Base-by-base conservation (phyloP, 2,329 filamentous ascomycete species). In the Phyllosticta paracitricarpa region DNA sequence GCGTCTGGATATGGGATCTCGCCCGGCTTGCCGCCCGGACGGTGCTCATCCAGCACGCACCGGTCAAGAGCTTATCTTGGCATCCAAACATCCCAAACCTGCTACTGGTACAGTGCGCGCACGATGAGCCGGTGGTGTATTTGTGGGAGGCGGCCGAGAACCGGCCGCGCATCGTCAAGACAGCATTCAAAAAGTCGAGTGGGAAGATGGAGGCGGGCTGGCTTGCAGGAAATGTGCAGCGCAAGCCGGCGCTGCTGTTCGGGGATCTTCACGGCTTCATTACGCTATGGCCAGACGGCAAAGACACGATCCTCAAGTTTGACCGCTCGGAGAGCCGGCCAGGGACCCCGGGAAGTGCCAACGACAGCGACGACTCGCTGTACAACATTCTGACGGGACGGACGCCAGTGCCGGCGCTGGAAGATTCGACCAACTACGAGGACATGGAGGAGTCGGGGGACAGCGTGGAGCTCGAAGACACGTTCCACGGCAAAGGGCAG, bases 1-100 rank as follows among this genome's bases (percentile, higher is more conserved):
- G 77, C 24, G 72, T 79, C 17, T 79, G 77, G 78, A 70, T 80
- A 59, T 80, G 77, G 78, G 74, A 78, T 62, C 69, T 76, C 3
- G 61, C 66, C 19, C 72, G 68, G n/a, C 65, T 77, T 4, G 62
- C 67, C 7, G 73, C 75, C 3, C 69, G 70, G 22, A 70, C 72
- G 3, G 74, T 80, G 12, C 59, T 79, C 1, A 72, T 80, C 2
- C 77, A 80, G 63, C 75, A 80, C 63, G 68, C 72, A 9, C 72
- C 76, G 12, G 68, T 80, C 25, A 77, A 76, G 52, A 68, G 68
- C 12, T 66, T 80, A 7, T 64, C 66, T 14, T 81, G 78, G 78
- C 77, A 80, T 62, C 74, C 76, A 1, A 64, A 66, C 9, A 65
- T 70, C 24, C 63, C 73, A 2, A 63, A 68, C 0, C 65, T 72